A percentile compares a stretch with the other conserved stretches of the same genome.
Conservation (phyloP, 768 basidiomycete genomes). For the Fistulinella prunicolor region DNA sequence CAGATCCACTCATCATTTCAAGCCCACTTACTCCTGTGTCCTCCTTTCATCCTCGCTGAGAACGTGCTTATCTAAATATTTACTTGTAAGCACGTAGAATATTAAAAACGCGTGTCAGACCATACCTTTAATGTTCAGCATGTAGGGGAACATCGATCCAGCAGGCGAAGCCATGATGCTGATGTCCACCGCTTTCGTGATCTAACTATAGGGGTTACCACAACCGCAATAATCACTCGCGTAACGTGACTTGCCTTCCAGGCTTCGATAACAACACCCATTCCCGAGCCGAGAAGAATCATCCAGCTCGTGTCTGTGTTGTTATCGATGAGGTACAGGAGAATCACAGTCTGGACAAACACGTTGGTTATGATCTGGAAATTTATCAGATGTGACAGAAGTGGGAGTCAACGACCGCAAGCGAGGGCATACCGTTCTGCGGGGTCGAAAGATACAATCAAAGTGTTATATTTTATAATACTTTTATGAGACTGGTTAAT, state of each 20-base stretch:
- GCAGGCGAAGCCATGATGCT: slow-evolving; percentile 56
- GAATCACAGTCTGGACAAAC: slow-evolving; percentile 85
- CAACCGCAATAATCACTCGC: slow-evolving; percentile 10
- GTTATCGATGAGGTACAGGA: slow-evolving; percentile 93
- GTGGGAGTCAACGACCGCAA: slow-evolving; percentile 10
- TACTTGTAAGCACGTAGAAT: slow-evolving; percentile 9
- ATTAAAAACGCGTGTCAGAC: slow-evolving; percentile 15
- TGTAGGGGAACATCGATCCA: slow-evolving; percentile 74
- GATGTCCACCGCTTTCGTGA: slow-evolving; percentile 91
- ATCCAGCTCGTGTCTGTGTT: slow-evolving; percentile 96
- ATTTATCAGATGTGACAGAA: slow-evolving; percentile 11
- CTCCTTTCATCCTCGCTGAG: slow-evolving; percentile 97
- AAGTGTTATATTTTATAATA: no score
- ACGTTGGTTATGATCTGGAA: slow-evolving; percentile 83
- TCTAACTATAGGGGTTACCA: slow-evolving; percentile 40
- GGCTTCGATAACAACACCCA: slow-evolving; percentile 81
- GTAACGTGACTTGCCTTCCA: slow-evolving; percentile 70
- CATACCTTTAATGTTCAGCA: slow-evolving; percentile 76
- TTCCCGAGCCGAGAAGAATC: slow-evolving; percentile 87
- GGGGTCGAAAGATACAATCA: slow-evolving; percentile 20
- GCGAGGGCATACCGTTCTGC: slow-evolving; percentile 50
- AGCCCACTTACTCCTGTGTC: slow-evolving; percentile 81
- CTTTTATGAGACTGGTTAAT: slow-evolving; percentile 3
- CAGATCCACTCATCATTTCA: slow-evolving; percentile 21
- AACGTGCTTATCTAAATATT: slow-evolving; percentile 78